Evolutionary conservation across 1,284 basidiomycete species (phyloP).

Genomic region (Gomphus bonarii): DNA sequence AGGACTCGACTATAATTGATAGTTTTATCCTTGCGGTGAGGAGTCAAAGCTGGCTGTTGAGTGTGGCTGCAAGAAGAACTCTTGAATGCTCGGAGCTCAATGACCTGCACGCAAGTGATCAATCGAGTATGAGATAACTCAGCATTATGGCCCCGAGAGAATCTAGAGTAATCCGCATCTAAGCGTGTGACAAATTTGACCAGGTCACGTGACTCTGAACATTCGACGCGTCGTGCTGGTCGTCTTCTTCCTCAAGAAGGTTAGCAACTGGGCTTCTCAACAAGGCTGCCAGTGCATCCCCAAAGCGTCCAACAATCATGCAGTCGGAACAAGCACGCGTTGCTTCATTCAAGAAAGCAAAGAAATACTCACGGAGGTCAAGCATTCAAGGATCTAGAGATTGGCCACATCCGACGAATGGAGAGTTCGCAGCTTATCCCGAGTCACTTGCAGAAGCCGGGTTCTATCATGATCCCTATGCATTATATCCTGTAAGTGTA

Average conservation of each 20-base stretch:
- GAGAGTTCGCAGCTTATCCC: conserved; percentile 51
- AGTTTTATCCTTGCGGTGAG: too few relatives aligned
- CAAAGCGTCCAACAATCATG: background rate
- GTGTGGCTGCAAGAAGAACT: too few relatives aligned
- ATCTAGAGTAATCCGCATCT: too few relatives aligned
- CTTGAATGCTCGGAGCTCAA: too few relatives aligned
- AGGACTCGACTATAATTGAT: background rate
- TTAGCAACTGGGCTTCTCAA: background rate
- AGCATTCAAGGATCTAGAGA: conserved; percentile 12
- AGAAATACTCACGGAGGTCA: conserved; percentile 9
- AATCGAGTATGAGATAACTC: background rate
- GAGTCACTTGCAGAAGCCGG: conserved; percentile 68
- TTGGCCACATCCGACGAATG: conserved; percentile 51
- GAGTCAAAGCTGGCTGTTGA: too few relatives aligned
- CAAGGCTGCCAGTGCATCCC: background rate
- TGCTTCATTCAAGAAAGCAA: conserved; percentile 10
- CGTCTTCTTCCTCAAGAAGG: background rate
- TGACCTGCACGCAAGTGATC: too few relatives aligned
- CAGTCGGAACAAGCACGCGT: conserved; percentile 6
- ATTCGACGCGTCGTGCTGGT: background rate
- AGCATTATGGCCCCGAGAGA: background rate
- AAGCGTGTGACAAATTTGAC: background rate
- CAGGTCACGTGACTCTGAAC: background rate
- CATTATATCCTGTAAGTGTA: conserved; percentile 9
- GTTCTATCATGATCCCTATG: conserved; percentile 64